Evolutionary conservation across 352 stramenopile genomes (phyloP), one percentile per base, ranked within the genome.

Genomic region (Phytopythium mirpurense): DNA sequence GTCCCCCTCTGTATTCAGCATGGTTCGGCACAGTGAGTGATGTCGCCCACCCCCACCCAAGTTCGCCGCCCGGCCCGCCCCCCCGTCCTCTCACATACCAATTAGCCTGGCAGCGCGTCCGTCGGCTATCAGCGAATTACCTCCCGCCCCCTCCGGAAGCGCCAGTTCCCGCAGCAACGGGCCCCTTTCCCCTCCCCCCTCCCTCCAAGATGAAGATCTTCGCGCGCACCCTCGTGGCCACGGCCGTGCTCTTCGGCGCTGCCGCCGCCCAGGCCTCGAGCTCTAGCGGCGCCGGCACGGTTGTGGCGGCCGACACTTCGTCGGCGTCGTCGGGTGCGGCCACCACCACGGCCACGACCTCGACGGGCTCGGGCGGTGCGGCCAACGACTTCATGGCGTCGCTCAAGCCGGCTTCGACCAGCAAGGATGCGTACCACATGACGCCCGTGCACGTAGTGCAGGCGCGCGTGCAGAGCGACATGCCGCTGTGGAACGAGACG

Each of bases 401-500:
- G 21, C 52, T 78, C 29, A 62, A 57, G 34, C 32, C 35, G 0
- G 44, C 32, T 4, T 51, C 32, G 27, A 56, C 53, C 26, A 43
- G 51, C 35, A 61, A 62, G 47, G 69, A 73, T 24, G 58, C 61
- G 53, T 90, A 69, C 64, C 82, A 90, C 70, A 88, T 95, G 70
- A 61, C 54, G 31, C 84, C 80, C 10, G 80, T 94, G 40, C 74
- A 76, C 34, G 72, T 72, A 2, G 66, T 94, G 49, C 84, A 91
- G 46, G 84, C 82, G 21, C 81, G 84, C 21, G 78, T 86, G 54
- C 75, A 90, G 53, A 79, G 68, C 38, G 84, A 92, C 44, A 63
- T 63, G 48, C 84, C 84, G 15, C 51, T 70, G 44, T 84, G 78
- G 59, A 82, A 84, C 56, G 49, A 67, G 2, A 45, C 68, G 45